These are phyloP conservation scores for Madurella mycetomatis DNA, from an alignment of 2,329 filamentous ascomycete genomes.

Conservation along the genomic window DNA sequence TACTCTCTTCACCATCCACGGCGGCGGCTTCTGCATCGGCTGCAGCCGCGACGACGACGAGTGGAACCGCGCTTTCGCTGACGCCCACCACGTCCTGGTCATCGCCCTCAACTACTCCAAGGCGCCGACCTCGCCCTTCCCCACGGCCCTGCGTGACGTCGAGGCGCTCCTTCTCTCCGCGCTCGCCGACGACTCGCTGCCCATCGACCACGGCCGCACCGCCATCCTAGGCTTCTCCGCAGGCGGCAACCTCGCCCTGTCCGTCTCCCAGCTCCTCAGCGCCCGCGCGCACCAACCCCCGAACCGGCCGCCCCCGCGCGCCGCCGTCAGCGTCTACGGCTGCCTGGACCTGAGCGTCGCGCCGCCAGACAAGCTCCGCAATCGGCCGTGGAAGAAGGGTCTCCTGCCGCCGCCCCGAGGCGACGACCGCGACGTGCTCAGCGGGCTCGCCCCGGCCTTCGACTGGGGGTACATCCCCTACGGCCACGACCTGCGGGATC, in stretches of 20 bases:
- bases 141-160: constrained; percentile 41
- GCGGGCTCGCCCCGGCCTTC: constrained; percentile 32
- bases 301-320: constrained; percentile 28
- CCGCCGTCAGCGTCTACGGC: constrained; percentile 40
- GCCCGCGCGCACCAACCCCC: constrained; percentile 31
- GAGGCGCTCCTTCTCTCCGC: constrained; percentile 41
- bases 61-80: constrained; percentile 43
- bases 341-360: constrained; percentile 38
- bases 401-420: constrained; percentile 27
- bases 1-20: constrained; percentile 47
- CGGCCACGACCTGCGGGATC: constrained; percentile 35
- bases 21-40: constrained; percentile 46
- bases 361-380: constrained; percentile 29
- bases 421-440: constrained; percentile 27
- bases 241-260: constrained; percentile 45
- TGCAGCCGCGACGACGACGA: constrained; percentile 41
- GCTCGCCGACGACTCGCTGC: constrained; percentile 41
- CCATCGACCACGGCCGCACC: constrained; percentile 40
- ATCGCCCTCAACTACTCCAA: constrained; percentile 47
- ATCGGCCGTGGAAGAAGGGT: constrained; percentile 34
- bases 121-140: constrained; percentile 44
- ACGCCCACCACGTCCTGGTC: constrained; percentile 39
- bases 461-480: constrained; percentile 40
- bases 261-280: constrained; percentile 36
- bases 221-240: constrained; percentile 49